A percentile compares a stretch with the other conserved stretches of the same genome.
phyloP scores from a whole-genome alignment of 176 grass and related monocot genomes.

The Eleusine indica region DNA sequence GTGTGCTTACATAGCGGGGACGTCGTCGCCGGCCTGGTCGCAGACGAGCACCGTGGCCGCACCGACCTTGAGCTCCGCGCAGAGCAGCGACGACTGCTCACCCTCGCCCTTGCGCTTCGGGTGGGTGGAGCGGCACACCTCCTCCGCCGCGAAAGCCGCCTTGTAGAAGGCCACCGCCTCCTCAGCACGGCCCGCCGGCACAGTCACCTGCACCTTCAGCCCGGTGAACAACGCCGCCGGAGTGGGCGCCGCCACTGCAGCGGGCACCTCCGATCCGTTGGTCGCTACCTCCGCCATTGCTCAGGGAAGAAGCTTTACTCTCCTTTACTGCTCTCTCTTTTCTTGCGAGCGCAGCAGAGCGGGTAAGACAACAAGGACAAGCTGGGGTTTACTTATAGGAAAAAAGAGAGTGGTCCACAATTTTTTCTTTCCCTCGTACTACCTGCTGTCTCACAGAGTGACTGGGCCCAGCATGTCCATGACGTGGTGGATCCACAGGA shows the following conservation, averaged over 20 bases:
- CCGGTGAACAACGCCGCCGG: conserved; percentile 13
- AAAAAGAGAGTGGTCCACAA: no score
- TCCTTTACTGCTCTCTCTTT: background rate
- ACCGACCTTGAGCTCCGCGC: conserved; percentile 62
- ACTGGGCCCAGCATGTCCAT: background rate
- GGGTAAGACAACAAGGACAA: no score
- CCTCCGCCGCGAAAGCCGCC: conserved; percentile 64
- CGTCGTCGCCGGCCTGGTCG: conserved; percentile 41
- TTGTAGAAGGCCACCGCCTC: conserved; percentile 74
- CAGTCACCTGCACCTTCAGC: conserved; percentile 51
- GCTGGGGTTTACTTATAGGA: no score
- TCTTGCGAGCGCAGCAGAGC: no score
- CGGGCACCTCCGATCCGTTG: conserved; percentile 21
- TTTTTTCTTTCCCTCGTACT: no score
- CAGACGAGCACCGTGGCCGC: conserved; percentile 48
- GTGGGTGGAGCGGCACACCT: conserved; percentile 42
- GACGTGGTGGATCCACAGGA: background rate
- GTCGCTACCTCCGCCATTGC: conserved; percentile 29
- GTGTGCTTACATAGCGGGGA: conserved; percentile 32
- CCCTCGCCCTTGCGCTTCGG: conserved; percentile 68
- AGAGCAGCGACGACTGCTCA: conserved; percentile 53
- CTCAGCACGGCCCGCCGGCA: conserved; percentile 50
- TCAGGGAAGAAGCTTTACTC: background rate
- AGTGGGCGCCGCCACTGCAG: background rate
- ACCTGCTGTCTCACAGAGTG: no score